A percentile compares a stretch with the other conserved stretches of the same genome.
These are phyloP conservation scores for Aureobasidium melanogenum DNA, from an alignment of 2,329 filamentous ascomycete genomes.

Conservation along the genomic window DNA sequence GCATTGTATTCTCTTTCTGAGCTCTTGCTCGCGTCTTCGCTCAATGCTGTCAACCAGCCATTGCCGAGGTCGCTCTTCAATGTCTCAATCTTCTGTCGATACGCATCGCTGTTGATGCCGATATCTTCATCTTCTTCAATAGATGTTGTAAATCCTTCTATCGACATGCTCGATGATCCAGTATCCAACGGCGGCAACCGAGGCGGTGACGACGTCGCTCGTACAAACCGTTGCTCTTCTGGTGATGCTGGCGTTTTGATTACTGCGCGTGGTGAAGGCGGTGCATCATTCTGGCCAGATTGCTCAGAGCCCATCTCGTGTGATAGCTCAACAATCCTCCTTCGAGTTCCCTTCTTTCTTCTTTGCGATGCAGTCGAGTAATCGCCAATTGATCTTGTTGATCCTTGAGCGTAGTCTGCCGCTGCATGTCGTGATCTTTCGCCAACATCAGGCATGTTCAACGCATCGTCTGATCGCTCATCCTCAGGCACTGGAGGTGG, in stretches of 20 bases:
- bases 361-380: slow-evolving; percentile 10
- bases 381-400: neutral
- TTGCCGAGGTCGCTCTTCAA: slow-evolving; percentile 77
- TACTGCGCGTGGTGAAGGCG: slow-evolving; percentile 5
- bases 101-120: slow-evolving; percentile 34
- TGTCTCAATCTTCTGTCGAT: slow-evolving; percentile 80
- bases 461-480: neutral
- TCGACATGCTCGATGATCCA: neutral
- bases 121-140: slow-evolving; percentile 20
- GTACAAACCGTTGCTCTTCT: neutral
- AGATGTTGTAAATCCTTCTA: neutral
- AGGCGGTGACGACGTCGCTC: slow-evolving; percentile 5
- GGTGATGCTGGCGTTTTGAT: neutral
- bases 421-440: neutral
- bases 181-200: slow-evolving; percentile 15
- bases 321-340: slow-evolving; percentile 50
- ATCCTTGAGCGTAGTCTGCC: neutral
- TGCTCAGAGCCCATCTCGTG: slow-evolving; percentile 28
- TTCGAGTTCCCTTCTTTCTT: slow-evolving; percentile 45
- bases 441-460: neutral
- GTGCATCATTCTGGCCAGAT: neutral
- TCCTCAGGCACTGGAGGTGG: slow-evolving; percentile 48
- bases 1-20: slow-evolving; percentile 2
- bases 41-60: slow-evolving; percentile 77
- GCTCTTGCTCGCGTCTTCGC: slow-evolving; percentile 50